Conservation (phyloP, 31 red algal genomes). For the Odonthalia washingtoniensis region DNA sequence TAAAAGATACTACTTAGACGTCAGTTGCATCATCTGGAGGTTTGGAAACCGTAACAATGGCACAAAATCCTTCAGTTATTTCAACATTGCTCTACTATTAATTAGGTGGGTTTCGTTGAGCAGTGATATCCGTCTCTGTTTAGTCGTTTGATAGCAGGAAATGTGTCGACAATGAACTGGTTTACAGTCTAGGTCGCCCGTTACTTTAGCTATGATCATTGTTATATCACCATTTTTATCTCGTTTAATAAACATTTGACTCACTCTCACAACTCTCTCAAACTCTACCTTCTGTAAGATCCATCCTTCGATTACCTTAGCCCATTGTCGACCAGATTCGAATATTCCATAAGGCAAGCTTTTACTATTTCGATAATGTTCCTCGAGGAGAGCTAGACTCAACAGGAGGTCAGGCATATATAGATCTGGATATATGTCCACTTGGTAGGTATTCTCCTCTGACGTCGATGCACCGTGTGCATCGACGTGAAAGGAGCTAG, state of each 20-base stretch:
- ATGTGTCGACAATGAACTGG: not conserved
- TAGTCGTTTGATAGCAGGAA: not conserved
- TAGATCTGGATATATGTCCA: not conserved
- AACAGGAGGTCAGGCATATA: not conserved
- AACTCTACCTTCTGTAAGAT: not conserved
- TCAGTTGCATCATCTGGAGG: not conserved
- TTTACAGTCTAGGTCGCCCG: not conserved
- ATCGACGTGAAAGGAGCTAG: no score
- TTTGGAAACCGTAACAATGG: not conserved
- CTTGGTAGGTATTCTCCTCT: constrained; percentile 3
- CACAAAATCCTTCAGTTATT: not conserved
- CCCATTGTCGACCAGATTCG: constrained; percentile 25
- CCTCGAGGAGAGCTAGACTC: not conserved
- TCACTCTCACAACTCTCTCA: not conserved
- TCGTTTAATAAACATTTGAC: not conserved
- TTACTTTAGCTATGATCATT: not conserved
- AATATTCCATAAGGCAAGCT: constrained; percentile 30
- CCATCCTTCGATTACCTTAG: not conserved
- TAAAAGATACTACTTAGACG: not conserved
- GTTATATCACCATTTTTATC: not conserved
- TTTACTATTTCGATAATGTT: not conserved
- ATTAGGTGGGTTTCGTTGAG: not conserved
- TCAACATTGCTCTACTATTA: not conserved
- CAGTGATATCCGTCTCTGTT: not conserved
- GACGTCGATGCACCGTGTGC: not conserved